Evolutionary conservation across 2,329 filamentous ascomycete species (phyloP).

Genomic region (Calonectria fujianensis): DNA sequence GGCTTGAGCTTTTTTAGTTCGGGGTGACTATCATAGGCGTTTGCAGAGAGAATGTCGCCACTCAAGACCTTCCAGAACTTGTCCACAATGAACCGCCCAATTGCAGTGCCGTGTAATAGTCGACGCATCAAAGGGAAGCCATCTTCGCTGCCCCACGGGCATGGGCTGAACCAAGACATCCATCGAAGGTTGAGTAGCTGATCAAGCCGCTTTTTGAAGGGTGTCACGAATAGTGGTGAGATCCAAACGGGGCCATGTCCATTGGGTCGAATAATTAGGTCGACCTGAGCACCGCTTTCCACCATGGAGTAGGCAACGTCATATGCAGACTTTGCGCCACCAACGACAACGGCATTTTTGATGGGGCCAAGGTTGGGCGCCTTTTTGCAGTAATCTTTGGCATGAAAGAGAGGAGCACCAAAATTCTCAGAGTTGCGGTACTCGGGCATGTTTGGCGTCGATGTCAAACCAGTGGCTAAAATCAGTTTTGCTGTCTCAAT

Average conservation of each 20-base stretch:
- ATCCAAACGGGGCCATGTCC: conserved; percentile 75
- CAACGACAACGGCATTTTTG: conserved; percentile 68
- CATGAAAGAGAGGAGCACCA: conserved; percentile 64
- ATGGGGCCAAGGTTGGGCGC: conserved; percentile 57
- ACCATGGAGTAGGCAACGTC: conserved; percentile 75
- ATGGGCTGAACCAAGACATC: conserved; percentile 80
- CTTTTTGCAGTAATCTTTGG: conserved; percentile 62
- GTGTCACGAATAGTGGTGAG: conserved; percentile 75
- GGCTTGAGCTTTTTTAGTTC: conserved; percentile 64
- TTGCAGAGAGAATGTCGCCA: conserved; percentile 67
- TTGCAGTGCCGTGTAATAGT: conserved; percentile 70
- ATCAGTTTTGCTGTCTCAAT: conserved; percentile 64
- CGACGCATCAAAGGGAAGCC: conserved; percentile 68
- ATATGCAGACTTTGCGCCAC: conserved; percentile 75
- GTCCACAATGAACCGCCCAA: conserved; percentile 69
- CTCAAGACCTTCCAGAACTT: conserved; percentile 70
- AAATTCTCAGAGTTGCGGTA: conserved; percentile 63
- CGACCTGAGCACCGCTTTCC: conserved; percentile 66
- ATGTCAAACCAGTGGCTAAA: conserved; percentile 70
- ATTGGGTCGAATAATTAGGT: conserved; percentile 69
- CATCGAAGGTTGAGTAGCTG: conserved; percentile 71
- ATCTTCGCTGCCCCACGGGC: conserved; percentile 76
- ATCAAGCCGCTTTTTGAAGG: conserved; percentile 76
- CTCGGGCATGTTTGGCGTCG: conserved; percentile 63
- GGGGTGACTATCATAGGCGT: conserved; percentile 66